phyloP scores from a whole-genome alignment of 2,329 filamentous ascomycete species.

The Xylariaceae sp. region DNA sequence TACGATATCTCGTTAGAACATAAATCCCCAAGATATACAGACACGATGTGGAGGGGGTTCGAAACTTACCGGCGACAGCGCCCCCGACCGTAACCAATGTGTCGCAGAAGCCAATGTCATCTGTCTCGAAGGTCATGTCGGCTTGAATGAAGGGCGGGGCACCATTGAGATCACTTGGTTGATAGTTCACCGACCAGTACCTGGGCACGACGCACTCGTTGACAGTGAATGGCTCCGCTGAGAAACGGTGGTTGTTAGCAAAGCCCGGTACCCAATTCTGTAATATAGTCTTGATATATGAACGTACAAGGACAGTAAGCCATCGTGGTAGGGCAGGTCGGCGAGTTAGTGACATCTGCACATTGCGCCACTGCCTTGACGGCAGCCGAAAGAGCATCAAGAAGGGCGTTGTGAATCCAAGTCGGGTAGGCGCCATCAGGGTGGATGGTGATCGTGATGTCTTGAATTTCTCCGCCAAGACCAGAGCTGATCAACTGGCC shows the following conservation, averaged over 20 bases:
- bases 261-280: not conserved
- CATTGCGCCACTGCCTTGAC: not conserved
- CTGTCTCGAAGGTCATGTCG: not conserved
- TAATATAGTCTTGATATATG: not conserved
- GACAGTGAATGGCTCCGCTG: not conserved
- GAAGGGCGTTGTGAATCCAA: not conserved
- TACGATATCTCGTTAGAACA: not conserved
- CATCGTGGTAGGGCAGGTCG: not conserved
- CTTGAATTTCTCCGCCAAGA: not conserved
- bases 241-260: not conserved
- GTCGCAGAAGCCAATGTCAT: not conserved
- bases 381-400: not conserved
- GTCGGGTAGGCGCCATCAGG: not conserved
- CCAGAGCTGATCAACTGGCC: not conserved
- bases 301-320: not conserved
- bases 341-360: not conserved
- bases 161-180: too few relatives aligned
- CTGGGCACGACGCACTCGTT: not conserved
- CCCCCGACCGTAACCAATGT: not conserved
- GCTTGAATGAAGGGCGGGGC: not conserved
- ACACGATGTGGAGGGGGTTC: not conserved
- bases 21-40: not conserved
- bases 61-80: not conserved
- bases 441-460: not conserved
- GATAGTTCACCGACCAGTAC: not conserved